Percentiles rank a stretch among this genome's conserved stretches.
Conservation (phyloP, 805 yeast species). For the Cyberlindnera veronae region DNA sequence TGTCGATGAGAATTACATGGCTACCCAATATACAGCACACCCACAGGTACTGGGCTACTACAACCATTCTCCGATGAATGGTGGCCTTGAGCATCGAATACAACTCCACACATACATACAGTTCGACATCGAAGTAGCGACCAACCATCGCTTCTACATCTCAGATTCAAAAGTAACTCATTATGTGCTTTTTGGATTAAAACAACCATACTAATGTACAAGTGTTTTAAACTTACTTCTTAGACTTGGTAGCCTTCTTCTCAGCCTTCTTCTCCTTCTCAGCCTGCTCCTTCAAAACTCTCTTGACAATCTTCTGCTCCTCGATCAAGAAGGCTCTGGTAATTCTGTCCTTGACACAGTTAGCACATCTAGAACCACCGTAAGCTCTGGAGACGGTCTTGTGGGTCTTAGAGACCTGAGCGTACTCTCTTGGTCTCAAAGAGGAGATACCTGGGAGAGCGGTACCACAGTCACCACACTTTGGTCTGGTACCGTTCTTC, state of each 20-base stretch:
- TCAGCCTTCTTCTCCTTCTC: constrained; percentile 75
- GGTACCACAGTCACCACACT: constrained; percentile 79
- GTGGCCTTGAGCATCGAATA: no score
- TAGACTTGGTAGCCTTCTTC: constrained; percentile 34
- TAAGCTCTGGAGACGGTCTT: constrained; percentile 99
- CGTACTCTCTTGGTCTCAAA: constrained; percentile 98
- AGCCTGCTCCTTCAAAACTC: constrained; percentile 95
- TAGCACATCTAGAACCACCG: constrained; percentile 99
- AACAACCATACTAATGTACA: constrained; percentile 15
- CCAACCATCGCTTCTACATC: no score
- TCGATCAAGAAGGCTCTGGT: constrained; percentile 99
- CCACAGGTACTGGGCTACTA: no score
- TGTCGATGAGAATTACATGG: no score
- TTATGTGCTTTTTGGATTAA: constrained; percentile 21
- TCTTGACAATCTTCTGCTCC: constrained; percentile 99
- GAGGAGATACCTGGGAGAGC: constrained; percentile 86
- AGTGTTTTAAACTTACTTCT: constrained; percentile 21
- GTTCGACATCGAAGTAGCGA: no score
- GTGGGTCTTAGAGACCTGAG: constrained; percentile 90
- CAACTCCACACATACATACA: no score
- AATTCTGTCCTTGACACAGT: constrained; percentile 98
- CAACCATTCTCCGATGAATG: no score
- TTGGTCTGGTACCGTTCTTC: constrained; percentile 79
- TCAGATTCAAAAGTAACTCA: constrained; percentile 4
- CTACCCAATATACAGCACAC: no score